Conservation (phyloP, 495 filamentous ascomycete species). For the Tetracladium marchalianum region DNA sequence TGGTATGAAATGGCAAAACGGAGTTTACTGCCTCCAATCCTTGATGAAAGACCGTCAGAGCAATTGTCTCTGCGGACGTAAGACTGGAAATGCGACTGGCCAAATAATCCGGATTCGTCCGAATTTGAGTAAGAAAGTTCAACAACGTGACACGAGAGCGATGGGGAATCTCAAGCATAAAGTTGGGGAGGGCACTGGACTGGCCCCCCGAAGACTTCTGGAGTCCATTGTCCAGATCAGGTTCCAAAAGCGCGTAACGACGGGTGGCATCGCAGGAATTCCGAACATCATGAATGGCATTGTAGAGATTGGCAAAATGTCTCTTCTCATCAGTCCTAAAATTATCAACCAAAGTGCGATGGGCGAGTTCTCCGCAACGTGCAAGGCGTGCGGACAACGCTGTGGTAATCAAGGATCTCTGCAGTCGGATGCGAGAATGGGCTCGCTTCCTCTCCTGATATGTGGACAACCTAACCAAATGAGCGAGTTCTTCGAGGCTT, state of each 20-base stretch:
- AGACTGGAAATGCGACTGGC: slow-evolving; percentile 68
- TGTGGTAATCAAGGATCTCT: slow-evolving; percentile 58
- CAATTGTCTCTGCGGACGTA: slow-evolving; percentile 60
- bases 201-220: slow-evolving; percentile 27
- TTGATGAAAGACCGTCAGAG: slow-evolving; percentile 65
- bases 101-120: slow-evolving; percentile 79
- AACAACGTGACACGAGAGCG: slow-evolving; percentile 66
- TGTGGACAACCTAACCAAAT: slow-evolving; percentile 56
- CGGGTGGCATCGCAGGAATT: slow-evolving; percentile 70
- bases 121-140: slow-evolving; percentile 68
- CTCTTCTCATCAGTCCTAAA: slow-evolving; percentile 86
- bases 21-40: slow-evolving; percentile 70
- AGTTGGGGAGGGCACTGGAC: slow-evolving; percentile 48
- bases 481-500: slow-evolving; percentile 60
- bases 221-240: slow-evolving; percentile 49
- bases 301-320: slow-evolving; percentile 76
- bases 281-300: slow-evolving; percentile 79
- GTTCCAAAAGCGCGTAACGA: slow-evolving; percentile 57
- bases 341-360: slow-evolving; percentile 76
- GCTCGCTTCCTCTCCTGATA: slow-evolving; percentile 65
- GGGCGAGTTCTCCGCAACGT: slow-evolving; percentile 65
- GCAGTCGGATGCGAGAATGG: slow-evolving; percentile 55
- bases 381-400: slow-evolving; percentile 72
- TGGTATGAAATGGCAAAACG: slow-evolving; percentile 63
- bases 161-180: slow-evolving; percentile 71